Evolutionary conservation across 2,329 filamentous ascomycete species (phyloP), one percentile per base, ranked within the genome.

Genomic region (Fusarium setosum): DNA sequence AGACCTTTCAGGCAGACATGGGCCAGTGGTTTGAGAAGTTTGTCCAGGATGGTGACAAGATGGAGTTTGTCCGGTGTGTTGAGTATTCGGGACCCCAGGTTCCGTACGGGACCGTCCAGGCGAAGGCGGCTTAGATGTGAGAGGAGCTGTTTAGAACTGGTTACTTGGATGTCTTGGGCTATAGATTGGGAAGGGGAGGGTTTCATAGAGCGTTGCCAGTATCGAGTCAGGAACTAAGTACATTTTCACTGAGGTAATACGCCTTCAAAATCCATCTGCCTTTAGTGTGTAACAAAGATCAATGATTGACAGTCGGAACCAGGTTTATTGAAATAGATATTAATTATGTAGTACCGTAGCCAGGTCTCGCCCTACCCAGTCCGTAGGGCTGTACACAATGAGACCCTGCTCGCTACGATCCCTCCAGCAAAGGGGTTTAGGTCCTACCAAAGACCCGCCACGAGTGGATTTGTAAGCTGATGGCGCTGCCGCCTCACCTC

Each of bases 1-100:
- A 59, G 42, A 68, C 15, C 4, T 73, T 73, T 52, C 59, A 42
- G 2, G 52, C 40, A 13, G 75, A 74, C 10, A 60, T 76, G 45
- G 67, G 62, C 0, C 37, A 18, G 3, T 73, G 72, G 64, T 61
- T 57, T 24, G 59, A 67, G 41, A 66, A 69, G 29, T 34, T 70
- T 11, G 57, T 69, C 1, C 63, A 67, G 2, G 75, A 76, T 29
- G 71, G 70, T 3, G 59, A 71, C 5, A 74, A 73, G 61, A 57
- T 74, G 61, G 70, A 74, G 65, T 60, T 64, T 52, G 23, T 67
- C 9, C 66, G 70, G 9, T 63, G 54, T 13, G 53, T 71, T 7
- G 59, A 70, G 35, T 68, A 74, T 9, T 70, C 65, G 2, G 73
- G 70, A 15, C 54, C 61, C 40, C 41, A 60, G 45, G 42, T 48